Percentiles rank a stretch among this genome's conserved stretches.
Evolutionary conservation across 305 asterid genomes (phyloP).

Genomic region (Galium porrigens): DNA sequence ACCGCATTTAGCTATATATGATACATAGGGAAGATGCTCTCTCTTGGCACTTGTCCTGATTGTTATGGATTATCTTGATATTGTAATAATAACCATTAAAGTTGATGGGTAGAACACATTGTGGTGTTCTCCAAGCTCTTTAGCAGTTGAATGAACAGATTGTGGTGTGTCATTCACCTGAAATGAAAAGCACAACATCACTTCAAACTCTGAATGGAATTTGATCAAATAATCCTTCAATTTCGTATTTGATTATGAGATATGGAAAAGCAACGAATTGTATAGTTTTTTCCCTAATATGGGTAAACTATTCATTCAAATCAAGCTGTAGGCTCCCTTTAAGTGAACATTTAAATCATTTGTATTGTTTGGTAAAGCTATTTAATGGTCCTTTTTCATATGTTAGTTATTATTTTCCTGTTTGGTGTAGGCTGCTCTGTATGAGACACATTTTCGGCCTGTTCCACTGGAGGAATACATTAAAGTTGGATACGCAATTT

Average conservation of each 20-base stretch:
- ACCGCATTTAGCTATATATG: neutral
- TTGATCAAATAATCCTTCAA: neutral
- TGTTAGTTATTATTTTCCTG: slow-evolving; percentile 12
- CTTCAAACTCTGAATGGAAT: neutral
- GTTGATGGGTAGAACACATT: neutral
- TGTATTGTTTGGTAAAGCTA: neutral
- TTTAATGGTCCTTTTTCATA: neutral
- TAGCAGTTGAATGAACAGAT: neutral
- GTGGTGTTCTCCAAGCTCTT: neutral
- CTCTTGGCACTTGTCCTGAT: neutral
- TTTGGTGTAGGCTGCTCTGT: slow-evolving; percentile 73
- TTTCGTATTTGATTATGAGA: neutral
- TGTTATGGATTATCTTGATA: neutral
- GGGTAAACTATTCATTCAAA: neutral
- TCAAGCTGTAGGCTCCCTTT: neutral
- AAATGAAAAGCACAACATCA: neutral
- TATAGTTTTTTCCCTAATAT: neutral
- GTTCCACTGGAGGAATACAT: slow-evolving; percentile 93
- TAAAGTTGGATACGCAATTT: slow-evolving; percentile 69
- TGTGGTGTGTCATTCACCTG: neutral
- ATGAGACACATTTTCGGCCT: slow-evolving; percentile 92
- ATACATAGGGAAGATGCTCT: neutral
- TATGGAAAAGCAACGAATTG: neutral
- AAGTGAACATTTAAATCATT: neutral
- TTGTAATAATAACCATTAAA: neutral